Base-by-base conservation (phyloP, 345 rosid species). In the Arabidopsis suecica region DNA sequence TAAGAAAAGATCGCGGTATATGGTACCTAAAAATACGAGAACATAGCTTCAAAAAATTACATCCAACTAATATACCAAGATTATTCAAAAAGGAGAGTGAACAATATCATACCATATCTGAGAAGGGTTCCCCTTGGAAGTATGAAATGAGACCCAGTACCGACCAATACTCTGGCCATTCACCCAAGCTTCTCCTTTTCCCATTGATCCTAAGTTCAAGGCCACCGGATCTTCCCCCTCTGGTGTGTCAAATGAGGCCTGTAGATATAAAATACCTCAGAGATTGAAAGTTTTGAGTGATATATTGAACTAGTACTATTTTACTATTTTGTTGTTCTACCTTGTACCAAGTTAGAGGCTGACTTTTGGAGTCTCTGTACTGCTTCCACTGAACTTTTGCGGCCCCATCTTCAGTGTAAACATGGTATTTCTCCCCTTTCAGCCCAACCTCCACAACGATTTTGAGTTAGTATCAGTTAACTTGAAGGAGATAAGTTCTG, bases 171-270 rank as follows among this genome's bases (percentile, higher is more conserved):
- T 89, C 58, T 83, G 91, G 11, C 93, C 93, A 30, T 91, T 89
- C 61, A 91, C 83, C 91, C 93, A 91, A 66, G 84, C 88, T 85
- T 91, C 89, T 22, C 96, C 97, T 75, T 91, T 91, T 68, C 96
- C 92, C 96, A 91, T 89, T 61, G 91, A 77, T 18, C 71, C 78
- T 51, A 88, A 83, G 82, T 91, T 86, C 77, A 91, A 37, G 28
- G 86, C 84, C 16, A 88, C 79, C 22, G 93, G 87, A 51, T 86
- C 90, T 20, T 60, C 74, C 72, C 90, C 88, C 20, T 77, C 48
- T 12, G 97, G 93, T 9, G 88, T 87, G 65, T 89, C 84, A 60
- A 89, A 89, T 37, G 50, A 13, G 2, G 89, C 84, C 97, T 88
- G 30, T 28, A 68, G 11, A 45, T 53, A 68, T 20, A 49, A 36